Base-by-base conservation (phyloP, 1,139 yeast species). In the Saccharomyces hybrid region DNA sequence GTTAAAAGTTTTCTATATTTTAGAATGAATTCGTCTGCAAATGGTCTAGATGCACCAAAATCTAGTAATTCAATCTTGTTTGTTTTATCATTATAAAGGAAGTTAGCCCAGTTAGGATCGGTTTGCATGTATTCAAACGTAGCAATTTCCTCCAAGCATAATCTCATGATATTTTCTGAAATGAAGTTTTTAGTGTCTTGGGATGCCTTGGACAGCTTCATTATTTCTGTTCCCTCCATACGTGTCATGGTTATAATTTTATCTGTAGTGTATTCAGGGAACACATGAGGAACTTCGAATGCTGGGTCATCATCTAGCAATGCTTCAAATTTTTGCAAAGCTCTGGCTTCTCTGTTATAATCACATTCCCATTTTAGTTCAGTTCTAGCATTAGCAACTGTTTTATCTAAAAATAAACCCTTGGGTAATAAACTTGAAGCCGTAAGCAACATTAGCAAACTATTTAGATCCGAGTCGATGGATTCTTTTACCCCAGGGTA, bases 51-150 rank as follows among this genome's bases (percentile, higher is more conserved):
- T 1, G 99, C 98, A 50, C 99, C 99, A 72, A 93, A 93, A 72
- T 93, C 99, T 56, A 93, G 76, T 56, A 93, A 76, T 70, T 91
- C 98, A 57, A 93, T 81, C 70, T 85, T 82, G 47, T 76, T 70
- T 2, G 87, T 81, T 24, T 75, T 62, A 47, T 77, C 77, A 67
- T 91, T 90, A 74, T 87, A 90, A 58, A 95, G 74, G 73, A 95
- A 95, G 70, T 93, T 93, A 52, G 99, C 98, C 99, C 99, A 95
- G 72, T 93, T 93, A 50, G 99, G 99, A 72, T 93, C 99, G 1
- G 99, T 91, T 73, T 93, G 99, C 99, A 93, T 93, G 73, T 86
- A 93, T 65, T 80, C 81, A 75, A 86, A 91, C 62, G 81, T 76
- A 32, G 89, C 89, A 66, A 95, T 86, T 71, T 93, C 99, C 62